phyloP scores from a whole-genome alignment of 345 rosid genomes.

The Clarkia xantiana region DNA sequence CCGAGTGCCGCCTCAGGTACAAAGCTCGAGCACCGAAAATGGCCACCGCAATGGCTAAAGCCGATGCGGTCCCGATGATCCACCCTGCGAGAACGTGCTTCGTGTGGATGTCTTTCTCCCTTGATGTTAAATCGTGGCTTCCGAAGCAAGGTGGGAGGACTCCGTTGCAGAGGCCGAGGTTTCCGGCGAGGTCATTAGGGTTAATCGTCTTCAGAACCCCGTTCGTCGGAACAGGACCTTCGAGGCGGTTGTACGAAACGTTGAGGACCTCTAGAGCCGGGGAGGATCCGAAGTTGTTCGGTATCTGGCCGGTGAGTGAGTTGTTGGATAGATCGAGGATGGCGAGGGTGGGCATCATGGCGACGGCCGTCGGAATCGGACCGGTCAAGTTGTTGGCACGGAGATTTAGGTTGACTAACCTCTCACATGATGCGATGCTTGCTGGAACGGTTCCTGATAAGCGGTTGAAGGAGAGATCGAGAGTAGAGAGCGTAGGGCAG shows the following conservation, averaged over 20 bases:
- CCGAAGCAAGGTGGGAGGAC: slow-evolving; percentile 67
- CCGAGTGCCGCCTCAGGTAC: slow-evolving; percentile 39
- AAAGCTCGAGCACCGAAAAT: slow-evolving; percentile 24
- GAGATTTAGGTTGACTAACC: slow-evolving; percentile 55
- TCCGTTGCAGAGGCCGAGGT: slow-evolving; percentile 64
- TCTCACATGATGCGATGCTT: slow-evolving; percentile 79
- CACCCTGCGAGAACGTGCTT: slow-evolving; percentile 48
- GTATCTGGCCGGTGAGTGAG: slow-evolving; percentile 61
- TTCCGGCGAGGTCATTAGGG: slow-evolving; percentile 59
- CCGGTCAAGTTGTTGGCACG: slow-evolving; percentile 51
- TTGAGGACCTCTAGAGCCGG: slow-evolving; percentile 73
- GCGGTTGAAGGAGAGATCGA: slow-evolving; percentile 73
- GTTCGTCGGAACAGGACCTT: slow-evolving; percentile 71
- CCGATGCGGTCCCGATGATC: slow-evolving; percentile 48
- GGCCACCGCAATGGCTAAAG: slow-evolving; percentile 36
- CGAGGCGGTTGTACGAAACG: slow-evolving; percentile 66
- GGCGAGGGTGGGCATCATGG: slow-evolving; percentile 73
- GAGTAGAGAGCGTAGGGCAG: slow-evolving; percentile 65
- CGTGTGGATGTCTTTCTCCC: slow-evolving; percentile 24
- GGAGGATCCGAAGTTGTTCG: slow-evolving; percentile 55
- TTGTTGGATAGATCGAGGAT: slow-evolving; percentile 82
- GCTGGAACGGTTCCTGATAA: slow-evolving; percentile 59
- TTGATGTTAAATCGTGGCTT: slow-evolving; percentile 16
- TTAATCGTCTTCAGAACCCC: slow-evolving; percentile 67
- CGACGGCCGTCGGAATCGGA: slow-evolving; percentile 49